phyloP scores from a whole-genome alignment of 73 alveolate species.

The Strombidium stylifer region DNA sequence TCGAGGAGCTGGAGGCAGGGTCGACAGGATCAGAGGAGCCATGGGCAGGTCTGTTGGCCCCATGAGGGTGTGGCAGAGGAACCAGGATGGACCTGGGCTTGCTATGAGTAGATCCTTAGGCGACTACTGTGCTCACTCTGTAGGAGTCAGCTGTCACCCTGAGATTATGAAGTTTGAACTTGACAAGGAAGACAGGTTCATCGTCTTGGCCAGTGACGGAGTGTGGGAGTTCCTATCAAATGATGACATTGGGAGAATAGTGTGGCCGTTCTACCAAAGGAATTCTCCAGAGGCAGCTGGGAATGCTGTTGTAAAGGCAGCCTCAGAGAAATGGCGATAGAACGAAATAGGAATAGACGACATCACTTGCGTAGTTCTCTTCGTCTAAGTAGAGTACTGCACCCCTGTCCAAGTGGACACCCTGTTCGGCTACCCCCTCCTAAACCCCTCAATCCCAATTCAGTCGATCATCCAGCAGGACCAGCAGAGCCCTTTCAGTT shows the following conservation, averaged over 20 bases:
- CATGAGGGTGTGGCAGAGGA: slow-evolving; percentile 36
- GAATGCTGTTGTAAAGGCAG: slow-evolving; percentile 65
- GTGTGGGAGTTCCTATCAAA: slow-evolving; percentile 85
- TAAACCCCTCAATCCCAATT: too few species aligned
- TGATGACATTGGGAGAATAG: slow-evolving; percentile 74
- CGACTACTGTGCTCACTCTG: slow-evolving; percentile 33
- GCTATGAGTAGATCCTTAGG: slow-evolving; percentile 53
- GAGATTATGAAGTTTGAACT: slow-evolving; percentile 49
- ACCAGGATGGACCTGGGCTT: slow-evolving; percentile 40
- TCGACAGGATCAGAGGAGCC: neutral
- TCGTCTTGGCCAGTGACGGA: slow-evolving; percentile 81
- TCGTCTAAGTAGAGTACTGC: too few species aligned
- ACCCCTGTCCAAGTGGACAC: too few species aligned
- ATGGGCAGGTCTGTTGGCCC: slow-evolving; percentile 45
- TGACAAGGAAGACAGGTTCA: slow-evolving; percentile 56
- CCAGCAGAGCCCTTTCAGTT: too few species aligned
- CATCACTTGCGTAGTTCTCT: slow-evolving; percentile 87
- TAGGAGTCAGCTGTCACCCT: slow-evolving; percentile 47
- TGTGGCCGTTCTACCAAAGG: slow-evolving; percentile 72
- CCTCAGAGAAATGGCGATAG: slow-evolving; percentile 79
- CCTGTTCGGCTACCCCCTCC: too few species aligned
- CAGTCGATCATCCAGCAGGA: too few species aligned
- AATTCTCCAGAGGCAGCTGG: slow-evolving; percentile 88
- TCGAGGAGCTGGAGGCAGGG: neutral
- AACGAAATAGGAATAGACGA: slow-evolving; percentile 94